phyloP scores from a whole-genome alignment of 2,329 filamentous ascomycete species.

The Ophiocordyceps camponoti-rufipedis region DNA sequence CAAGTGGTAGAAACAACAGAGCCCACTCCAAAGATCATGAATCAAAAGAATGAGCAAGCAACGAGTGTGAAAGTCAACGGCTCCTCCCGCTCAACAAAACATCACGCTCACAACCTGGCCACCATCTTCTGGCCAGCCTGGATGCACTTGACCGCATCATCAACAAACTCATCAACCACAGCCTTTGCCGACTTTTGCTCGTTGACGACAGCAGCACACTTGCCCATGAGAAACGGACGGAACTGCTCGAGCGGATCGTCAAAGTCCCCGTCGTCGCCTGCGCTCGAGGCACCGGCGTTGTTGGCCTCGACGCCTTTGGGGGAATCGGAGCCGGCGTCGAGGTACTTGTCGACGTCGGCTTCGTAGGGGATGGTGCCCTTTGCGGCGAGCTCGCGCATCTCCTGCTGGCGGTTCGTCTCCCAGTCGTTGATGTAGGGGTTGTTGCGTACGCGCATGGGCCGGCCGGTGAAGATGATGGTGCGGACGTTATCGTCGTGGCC shows the following conservation, averaged over 20 bases:
- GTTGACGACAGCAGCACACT: slow-evolving; percentile 83
- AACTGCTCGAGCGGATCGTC: slow-evolving; percentile 87
- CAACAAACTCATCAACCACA: slow-evolving; percentile 87
- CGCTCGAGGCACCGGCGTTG: slow-evolving; percentile 41
- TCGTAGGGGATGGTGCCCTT: slow-evolving; percentile 91
- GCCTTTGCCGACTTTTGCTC: slow-evolving; percentile 82
- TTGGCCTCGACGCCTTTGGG: slow-evolving; percentile 36
- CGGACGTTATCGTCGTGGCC: slow-evolving; percentile 91
- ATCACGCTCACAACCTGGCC: slow-evolving; percentile 40
- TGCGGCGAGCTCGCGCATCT: slow-evolving; percentile 81
- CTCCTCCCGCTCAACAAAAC: slow-evolving; percentile 9
- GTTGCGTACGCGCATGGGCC: slow-evolving; percentile 79
- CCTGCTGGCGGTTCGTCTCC: slow-evolving; percentile 76
- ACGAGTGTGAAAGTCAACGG: neutral
- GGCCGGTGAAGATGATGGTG: slow-evolving; percentile 96
- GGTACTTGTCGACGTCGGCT: slow-evolving; percentile 74
- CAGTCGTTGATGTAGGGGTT: slow-evolving; percentile 92
- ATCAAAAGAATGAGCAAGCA: neutral
- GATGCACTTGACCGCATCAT: slow-evolving; percentile 56
- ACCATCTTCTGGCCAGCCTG: slow-evolving; percentile 49
- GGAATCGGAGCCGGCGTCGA: slow-evolving; percentile 41
- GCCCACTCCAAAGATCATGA: neutral
- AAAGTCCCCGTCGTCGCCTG: slow-evolving; percentile 49
- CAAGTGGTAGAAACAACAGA: slow-evolving; percentile 1
- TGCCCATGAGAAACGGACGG: slow-evolving; percentile 87